These are phyloP conservation scores for Gracilaria caudata DNA, from an alignment of 23 red algal genomes.

Conservation along the genomic window DNA sequence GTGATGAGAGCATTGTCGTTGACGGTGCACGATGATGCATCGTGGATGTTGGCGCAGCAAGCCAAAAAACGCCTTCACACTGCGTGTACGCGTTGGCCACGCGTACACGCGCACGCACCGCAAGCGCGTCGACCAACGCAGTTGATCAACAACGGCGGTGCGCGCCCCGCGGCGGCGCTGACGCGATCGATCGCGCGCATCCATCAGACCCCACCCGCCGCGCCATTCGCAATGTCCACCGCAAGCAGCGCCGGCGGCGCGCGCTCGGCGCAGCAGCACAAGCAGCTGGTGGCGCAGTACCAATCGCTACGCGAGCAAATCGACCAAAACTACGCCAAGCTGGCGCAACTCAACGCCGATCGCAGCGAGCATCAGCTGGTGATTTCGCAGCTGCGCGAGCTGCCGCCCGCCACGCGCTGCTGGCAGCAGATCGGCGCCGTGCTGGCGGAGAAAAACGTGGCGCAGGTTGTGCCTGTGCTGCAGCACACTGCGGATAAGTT, in stretches of 20 bases:
- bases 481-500: slow-evolving; percentile 37
- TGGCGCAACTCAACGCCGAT: slow-evolving; percentile 69
- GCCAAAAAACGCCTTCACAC: not conserved
- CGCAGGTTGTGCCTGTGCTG: slow-evolving; percentile 64
- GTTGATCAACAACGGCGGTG: too few relatives aligned
- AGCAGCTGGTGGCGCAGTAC: slow-evolving; percentile 37
- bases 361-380: slow-evolving; percentile 85
- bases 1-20: too few relatives aligned
- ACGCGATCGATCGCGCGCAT: too few relatives aligned
- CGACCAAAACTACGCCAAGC: slow-evolving; percentile 59
- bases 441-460: slow-evolving; percentile 75
- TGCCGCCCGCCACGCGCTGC: slow-evolving; percentile 61
- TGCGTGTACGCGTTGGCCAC: not conserved
- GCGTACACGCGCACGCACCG: not conserved
- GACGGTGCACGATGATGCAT: too few relatives aligned
- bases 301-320: slow-evolving; percentile 46
- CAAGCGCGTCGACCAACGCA: not conserved
- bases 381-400: slow-evolving; percentile 48
- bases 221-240: not conserved
- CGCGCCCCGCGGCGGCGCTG: too few relatives aligned
- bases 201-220: too few relatives aligned
- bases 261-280: slow-evolving; percentile 16
- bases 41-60: not conserved
- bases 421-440: slow-evolving; percentile 85
- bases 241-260: not conserved